A percentile compares a stretch with the other conserved stretches of the same genome.
Conservation (phyloP, 129 eudicot species). For the Deinandra increscens region DNA sequence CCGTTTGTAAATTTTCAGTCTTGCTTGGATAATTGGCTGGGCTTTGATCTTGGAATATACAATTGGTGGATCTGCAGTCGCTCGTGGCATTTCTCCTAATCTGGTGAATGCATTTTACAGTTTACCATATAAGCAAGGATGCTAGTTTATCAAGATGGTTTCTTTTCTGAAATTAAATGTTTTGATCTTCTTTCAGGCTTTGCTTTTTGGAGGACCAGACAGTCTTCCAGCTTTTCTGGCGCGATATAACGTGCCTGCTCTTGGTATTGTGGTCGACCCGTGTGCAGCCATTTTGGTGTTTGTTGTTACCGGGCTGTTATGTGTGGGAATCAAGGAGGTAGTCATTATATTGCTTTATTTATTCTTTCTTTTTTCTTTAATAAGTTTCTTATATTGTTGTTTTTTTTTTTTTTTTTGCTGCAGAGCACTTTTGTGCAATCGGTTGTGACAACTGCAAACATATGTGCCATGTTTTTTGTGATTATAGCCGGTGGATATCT, state of each 20-base stretch:
- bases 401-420: conserved; percentile 25
- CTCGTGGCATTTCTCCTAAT: conserved; percentile 98
- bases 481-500: conserved; percentile 89
- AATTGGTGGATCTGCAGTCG: conserved; percentile 94
- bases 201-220: conserved; percentile 86
- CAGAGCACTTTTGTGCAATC: conserved; percentile 89
- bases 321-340: conserved; percentile 98
- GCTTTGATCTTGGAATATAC: conserved; percentile 94
- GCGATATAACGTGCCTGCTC: conserved; percentile 51
- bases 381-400: neutral
- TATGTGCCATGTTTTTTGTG: conserved; percentile 78
- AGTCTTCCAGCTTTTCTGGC: conserved; percentile 82
- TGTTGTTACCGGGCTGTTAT: conserved; percentile 74
- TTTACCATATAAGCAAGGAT: neutral
- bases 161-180: conserved; percentile 9
- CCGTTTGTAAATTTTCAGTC: conserved; percentile 39
- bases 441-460: conserved; percentile 67
- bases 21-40: conserved; percentile 99
- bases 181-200: conserved; percentile 46
- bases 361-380: neutral
- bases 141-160: neutral
- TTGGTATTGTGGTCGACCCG: conserved; percentile 79
- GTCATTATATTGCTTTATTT: conserved; percentile 1
- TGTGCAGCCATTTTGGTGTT: conserved; percentile 87
- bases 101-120: conserved; percentile 46